Conservation (phyloP, 1,284 basidiomycete species). For the Melanopsichium pennsylvanicum region DNA sequence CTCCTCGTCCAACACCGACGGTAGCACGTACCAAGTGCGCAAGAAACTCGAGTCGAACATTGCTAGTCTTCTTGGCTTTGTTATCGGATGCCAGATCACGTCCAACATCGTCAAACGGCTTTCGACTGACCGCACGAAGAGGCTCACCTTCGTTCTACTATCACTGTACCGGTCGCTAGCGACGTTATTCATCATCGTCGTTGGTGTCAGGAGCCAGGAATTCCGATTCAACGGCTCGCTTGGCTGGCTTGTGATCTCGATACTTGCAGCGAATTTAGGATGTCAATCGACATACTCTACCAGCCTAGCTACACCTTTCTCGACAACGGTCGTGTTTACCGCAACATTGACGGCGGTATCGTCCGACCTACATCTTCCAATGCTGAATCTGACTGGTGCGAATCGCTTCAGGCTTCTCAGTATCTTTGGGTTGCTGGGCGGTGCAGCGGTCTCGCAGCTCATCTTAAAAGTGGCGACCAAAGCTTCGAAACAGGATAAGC, state of each 20-base stretch:
- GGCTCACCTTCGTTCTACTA: constrained; percentile 14
- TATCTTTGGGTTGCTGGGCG: constrained; percentile 27
- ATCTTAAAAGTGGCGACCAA: constrained; percentile 33
- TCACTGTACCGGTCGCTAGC: constrained; percentile 12
- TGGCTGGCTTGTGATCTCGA: constrained; percentile 24
- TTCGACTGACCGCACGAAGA: constrained; percentile 4
- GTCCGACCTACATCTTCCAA: constrained; percentile 30
- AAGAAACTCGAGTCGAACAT: constrained; percentile 17
- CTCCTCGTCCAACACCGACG: constrained; percentile 15
- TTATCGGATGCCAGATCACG: constrained; percentile 30
- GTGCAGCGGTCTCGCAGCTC: constrained; percentile 30
- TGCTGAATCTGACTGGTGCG: constrained; percentile 3
- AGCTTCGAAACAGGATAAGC: constrained; percentile 10
- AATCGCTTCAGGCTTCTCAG: constrained; percentile 27
- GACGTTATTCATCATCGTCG: constrained; percentile 19
- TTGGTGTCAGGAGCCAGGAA: constrained; percentile 1
- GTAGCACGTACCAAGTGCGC: background rate
- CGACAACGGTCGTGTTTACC: constrained; percentile 46
- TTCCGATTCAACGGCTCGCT: constrained; percentile 24
- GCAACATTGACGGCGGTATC: constrained; percentile 34
- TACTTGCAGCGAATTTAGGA: constrained; percentile 27
- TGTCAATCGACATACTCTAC: constrained; percentile 36
- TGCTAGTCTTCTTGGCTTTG: constrained; percentile 25
- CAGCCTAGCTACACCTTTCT: constrained; percentile 31
- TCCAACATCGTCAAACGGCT: constrained; percentile 19